Evolutionary conservation across 2,329 filamentous ascomycete species (phyloP).

Genomic region (Cladosporium sp.): DNA sequence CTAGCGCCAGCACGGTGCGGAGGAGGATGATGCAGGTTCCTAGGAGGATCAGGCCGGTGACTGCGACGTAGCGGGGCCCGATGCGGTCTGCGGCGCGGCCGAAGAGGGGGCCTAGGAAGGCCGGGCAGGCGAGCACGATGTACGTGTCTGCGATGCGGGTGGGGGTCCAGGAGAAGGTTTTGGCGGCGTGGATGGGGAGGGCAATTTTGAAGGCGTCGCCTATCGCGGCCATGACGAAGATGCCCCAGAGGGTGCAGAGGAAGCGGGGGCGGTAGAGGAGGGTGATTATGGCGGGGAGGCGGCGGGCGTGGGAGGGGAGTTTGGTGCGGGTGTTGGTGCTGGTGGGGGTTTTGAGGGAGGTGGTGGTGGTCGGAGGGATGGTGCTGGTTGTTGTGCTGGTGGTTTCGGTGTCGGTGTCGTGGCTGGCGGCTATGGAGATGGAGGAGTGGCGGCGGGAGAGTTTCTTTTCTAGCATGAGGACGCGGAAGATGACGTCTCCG

Average conservation of each 20-base stretch:
- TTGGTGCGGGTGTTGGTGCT: not conserved
- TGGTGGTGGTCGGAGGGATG: not conserved
- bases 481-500: slow-evolving; percentile 18
- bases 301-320: not conserved
- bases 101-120: slow-evolving; percentile 21
- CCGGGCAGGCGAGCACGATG: slow-evolving; percentile 20
- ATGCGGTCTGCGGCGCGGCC: slow-evolving; percentile 19
- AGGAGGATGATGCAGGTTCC: slow-evolving; percentile 16
- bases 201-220: slow-evolving; percentile 21
- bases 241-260: slow-evolving; percentile 19
- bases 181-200: slow-evolving; percentile 18
- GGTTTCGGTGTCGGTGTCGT: not conserved
- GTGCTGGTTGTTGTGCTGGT: slow-evolving; percentile 1
- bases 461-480: slow-evolving; percentile 19
- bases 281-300: slow-evolving; percentile 17
- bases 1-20: slow-evolving; percentile 14
- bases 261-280: slow-evolving; percentile 19
- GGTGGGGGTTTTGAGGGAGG: not conserved
- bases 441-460: not conserved
- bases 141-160: slow-evolving; percentile 22
- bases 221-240: slow-evolving; percentile 18
- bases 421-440: not conserved
- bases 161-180: slow-evolving; percentile 19
- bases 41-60: slow-evolving; percentile 15
- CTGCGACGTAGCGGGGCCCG: slow-evolving; percentile 19